Evolutionary conservation across 148 eudicot species (phyloP).

Genomic region (Tetragonia tetragonoides): DNA sequence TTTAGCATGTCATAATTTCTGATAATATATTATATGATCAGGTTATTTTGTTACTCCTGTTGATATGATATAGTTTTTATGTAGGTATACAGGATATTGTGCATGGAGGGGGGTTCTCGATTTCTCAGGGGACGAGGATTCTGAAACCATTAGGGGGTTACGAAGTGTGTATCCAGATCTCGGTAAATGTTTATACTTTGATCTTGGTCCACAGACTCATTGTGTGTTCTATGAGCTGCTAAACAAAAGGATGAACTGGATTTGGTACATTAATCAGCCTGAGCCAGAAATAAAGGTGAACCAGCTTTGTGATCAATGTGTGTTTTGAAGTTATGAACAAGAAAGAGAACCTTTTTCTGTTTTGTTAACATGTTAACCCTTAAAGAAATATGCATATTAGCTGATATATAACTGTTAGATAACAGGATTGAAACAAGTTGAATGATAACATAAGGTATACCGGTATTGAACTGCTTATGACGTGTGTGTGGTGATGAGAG

Average conservation of each 20-base stretch:
- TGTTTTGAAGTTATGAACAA: background rate
- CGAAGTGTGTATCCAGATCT: slow-evolving; percentile 61
- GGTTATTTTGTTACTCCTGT: background rate
- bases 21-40: background rate
- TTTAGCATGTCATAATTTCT: background rate
- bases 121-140: slow-evolving; percentile 45
- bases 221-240: slow-evolving; percentile 62
- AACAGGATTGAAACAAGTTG: too few species aligned
- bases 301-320: background rate
- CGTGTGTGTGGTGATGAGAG: too few species aligned
- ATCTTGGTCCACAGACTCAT: slow-evolving; percentile 52
- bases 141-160: slow-evolving; percentile 43
- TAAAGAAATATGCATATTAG: background rate
- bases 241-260: slow-evolving; percentile 74
- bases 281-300: slow-evolving; percentile 70
- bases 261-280: slow-evolving; percentile 79
- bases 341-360: background rate
- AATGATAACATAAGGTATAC: too few species aligned
- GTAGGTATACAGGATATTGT: slow-evolving; percentile 82
- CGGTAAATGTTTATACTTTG: slow-evolving; percentile 71
- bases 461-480: too few species aligned
- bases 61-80: background rate
- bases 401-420: background rate
- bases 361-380: background rate
- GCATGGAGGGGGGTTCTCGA: slow-evolving; percentile 95